Percentiles rank a stretch among this genome's conserved stretches.
Evolutionary conservation across 805 yeast genomes (phyloP).

Genomic region (Starmerella davenportii): DNA sequence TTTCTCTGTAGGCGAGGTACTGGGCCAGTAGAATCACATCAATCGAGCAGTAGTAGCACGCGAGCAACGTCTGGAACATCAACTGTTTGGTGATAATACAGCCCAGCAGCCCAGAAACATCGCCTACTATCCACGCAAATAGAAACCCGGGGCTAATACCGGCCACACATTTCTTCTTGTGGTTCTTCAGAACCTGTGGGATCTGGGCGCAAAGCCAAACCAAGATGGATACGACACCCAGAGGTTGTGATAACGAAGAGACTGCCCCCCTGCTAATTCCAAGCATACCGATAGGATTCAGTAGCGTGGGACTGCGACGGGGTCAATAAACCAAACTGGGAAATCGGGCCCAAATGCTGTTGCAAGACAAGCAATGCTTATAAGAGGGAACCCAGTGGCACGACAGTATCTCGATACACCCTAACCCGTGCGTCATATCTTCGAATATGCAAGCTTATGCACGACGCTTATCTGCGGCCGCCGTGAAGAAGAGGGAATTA

Average conservation of each 20-base stretch:
- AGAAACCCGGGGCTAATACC: constrained; percentile 48
- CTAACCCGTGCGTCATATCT: no score
- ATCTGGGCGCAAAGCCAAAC: constrained; percentile 61
- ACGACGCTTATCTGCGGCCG: no score
- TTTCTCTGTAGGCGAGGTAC: constrained; percentile 40
- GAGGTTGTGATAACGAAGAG: constrained; percentile 10
- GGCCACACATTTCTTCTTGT: constrained; percentile 41
- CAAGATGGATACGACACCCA: constrained; percentile 27
- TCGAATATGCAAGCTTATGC: no score
- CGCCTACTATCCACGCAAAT: constrained; percentile 49
- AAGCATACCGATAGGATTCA: no score
- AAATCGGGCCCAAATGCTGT: no score
- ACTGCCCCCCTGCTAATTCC: no score
- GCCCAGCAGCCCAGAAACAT: constrained; percentile 42
- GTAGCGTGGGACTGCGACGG: no score
- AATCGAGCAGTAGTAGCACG: constrained; percentile 53
- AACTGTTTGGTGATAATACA: constrained; percentile 61
- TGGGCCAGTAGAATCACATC: constrained; percentile 55
- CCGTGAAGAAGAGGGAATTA: no score
- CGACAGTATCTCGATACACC: no score
- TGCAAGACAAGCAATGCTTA: no score
- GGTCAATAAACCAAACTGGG: no score
- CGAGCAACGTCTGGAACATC: constrained; percentile 60
- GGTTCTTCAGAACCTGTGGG: constrained; percentile 50
- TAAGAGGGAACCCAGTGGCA: no score